Base-by-base conservation (phyloP, 192 early-diverging fungal genomes). In the Podila epigama region DNA sequence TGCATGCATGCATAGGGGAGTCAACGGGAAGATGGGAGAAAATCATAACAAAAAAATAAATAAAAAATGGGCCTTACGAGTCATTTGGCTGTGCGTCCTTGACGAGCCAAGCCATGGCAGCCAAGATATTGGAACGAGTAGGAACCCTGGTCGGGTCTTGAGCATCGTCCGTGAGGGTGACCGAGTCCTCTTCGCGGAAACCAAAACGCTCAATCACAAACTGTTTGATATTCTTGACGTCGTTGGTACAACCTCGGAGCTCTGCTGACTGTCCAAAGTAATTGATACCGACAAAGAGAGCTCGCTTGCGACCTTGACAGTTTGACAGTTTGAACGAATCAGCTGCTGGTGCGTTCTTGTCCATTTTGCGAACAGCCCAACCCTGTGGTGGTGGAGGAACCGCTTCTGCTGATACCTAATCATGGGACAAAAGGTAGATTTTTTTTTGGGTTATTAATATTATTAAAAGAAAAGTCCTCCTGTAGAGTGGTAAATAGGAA, bases 201-300 rank as follows among this genome's bases (percentile, higher is more conserved):
- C 83, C 83, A 82, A 87, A 93, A 36, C 77, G 69, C 60, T 83
- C 59, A 1, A 82, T 86, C 60, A 94, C 80, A 50, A 94, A 93
- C 52, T 63, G 48, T 63, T 91, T 90, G 37, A 94, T 86, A 79
- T 92, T 92, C 34, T 83, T 81, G 28, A 93, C 93, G 68, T 94
- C 93, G 69, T 93, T 93, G 71, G 93, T 90, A 69, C 93, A 94
- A 18, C 93, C 93, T 67, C 67, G 37, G 50, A 94, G 88, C 69
- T 88, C 82, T 60, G 79, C 79, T 56, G 79, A 66, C 51, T 87
- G 82, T 18, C 85, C 86, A 57, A 85, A 81, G 79, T 98, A 98
- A 75, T 98, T 98, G 82, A 97, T 95, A 25, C 96, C 96, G 66
- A 98, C 90, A 34, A 98, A 85, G n/a, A 98, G 80, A 1, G 95